Conservation (phyloP, 805 yeast species). For the Huiozyma sinensis region DNA sequence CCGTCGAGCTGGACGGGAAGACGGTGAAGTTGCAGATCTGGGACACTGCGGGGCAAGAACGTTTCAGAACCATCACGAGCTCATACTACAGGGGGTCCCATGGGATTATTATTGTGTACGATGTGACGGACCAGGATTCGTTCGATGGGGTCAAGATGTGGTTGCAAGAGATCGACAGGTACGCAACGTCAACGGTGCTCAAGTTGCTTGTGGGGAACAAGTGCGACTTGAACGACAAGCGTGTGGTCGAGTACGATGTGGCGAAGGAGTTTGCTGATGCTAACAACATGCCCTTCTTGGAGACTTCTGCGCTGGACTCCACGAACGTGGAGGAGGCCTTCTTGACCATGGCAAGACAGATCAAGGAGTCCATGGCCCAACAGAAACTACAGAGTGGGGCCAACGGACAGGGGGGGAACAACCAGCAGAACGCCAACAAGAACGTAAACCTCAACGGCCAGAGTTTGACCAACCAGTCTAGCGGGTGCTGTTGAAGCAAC, state of each 20-base stretch:
- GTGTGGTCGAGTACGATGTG: slow-evolving; percentile 88
- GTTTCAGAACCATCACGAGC: slow-evolving; percentile 95
- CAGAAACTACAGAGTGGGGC: slow-evolving; percentile 32
- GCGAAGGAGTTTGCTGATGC: slow-evolving; percentile 98
- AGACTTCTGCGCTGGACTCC: slow-evolving; percentile 89
- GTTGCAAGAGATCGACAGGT: slow-evolving; percentile 97
- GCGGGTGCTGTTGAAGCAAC: slow-evolving; percentile 37
- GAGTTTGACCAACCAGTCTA: slow-evolving; percentile 35
- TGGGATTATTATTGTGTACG: slow-evolving; percentile 95
- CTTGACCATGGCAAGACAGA: slow-evolving; percentile 96
- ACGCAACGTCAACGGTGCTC: slow-evolving; percentile 95
- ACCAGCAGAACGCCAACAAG: slow-evolving; percentile 38
- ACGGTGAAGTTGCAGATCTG: slow-evolving; percentile 95
- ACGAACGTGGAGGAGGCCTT: slow-evolving; percentile 98
- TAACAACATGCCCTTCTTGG: slow-evolving; percentile 80
- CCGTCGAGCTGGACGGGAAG: slow-evolving; percentile 91
- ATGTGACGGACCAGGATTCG: slow-evolving; percentile 93
- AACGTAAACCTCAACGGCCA: slow-evolving; percentile 69
- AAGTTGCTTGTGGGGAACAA: slow-evolving; percentile 93
- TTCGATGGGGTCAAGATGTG: slow-evolving; percentile 96
- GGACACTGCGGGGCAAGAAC: slow-evolving; percentile 99
- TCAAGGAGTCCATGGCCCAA: slow-evolving; percentile 88
- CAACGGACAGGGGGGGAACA: slow-evolving; percentile 3
- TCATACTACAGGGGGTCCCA: slow-evolving; percentile 98
- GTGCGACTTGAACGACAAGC: slow-evolving; percentile 86